phyloP scores from a whole-genome alignment of 108 stramenopile genomes.

The Skeletonema menzelii region DNA sequence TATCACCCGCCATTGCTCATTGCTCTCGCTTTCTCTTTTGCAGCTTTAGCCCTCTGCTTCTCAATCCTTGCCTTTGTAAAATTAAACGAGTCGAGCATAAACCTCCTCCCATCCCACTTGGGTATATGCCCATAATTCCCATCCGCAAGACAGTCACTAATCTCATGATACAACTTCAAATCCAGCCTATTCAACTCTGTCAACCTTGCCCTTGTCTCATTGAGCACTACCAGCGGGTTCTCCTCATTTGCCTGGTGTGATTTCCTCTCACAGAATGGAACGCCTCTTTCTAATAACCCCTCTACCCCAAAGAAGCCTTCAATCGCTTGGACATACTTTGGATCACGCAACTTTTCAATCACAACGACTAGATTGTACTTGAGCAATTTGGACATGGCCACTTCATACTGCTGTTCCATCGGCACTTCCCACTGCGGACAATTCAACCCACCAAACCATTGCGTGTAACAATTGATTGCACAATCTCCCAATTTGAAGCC shows the following conservation, averaged over 20 bases:
- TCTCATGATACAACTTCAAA: slow-evolving; percentile 23
- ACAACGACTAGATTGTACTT: slow-evolving; percentile 43
- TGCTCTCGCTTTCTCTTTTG: too few species aligned
- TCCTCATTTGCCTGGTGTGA: slow-evolving; percentile 29
- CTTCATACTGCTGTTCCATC: slow-evolving; percentile 10
- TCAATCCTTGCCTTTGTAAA: not conserved
- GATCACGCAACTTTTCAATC: slow-evolving; percentile 33
- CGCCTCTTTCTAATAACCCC: slow-evolving; percentile 9
- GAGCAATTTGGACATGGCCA: slow-evolving; percentile 28
- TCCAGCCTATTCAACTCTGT: slow-evolving; percentile 28
- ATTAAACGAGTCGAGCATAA: not conserved
- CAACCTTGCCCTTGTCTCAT: slow-evolving; percentile 28
- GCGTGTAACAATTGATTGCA: slow-evolving; percentile 46
- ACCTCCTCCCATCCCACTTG: not conserved
- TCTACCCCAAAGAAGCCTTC: slow-evolving; percentile 43
- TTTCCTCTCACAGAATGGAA: slow-evolving; percentile 26
- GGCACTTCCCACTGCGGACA: slow-evolving; percentile 29
- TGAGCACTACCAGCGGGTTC: slow-evolving; percentile 19
- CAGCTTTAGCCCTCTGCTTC: not conserved
- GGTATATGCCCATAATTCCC: not conserved
- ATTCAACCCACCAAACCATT: slow-evolving; percentile 35
- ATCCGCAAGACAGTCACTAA: slow-evolving; percentile 21
- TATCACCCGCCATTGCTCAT: not conserved
- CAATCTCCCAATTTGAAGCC: slow-evolving; percentile 29
- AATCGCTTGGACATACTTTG: slow-evolving; percentile 32